Evolutionary conservation across 345 rosid species (phyloP), one percentile per base, ranked within the genome.

Genomic region (Hypericum androsaemum): DNA sequence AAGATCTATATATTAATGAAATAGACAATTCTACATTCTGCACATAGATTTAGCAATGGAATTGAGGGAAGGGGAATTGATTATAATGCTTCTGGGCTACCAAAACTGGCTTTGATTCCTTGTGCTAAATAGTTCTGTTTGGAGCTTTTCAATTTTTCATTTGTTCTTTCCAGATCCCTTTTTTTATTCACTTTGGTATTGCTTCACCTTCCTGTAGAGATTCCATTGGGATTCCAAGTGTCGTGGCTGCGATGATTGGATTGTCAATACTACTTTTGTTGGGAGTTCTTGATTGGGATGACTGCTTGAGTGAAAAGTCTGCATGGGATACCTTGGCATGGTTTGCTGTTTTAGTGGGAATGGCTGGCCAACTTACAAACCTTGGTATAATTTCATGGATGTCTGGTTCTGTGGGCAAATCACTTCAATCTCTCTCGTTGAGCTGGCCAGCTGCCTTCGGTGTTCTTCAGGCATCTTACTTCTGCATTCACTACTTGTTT

Each of bases 271-370:
- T 92, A 41, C 90, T 92, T 45, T 60, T 81, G 43, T 60, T 85
- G 48, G 98, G 98, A 62, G 97, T 88, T 44, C 94, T 92, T 50
- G 83, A 92, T 7, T 92, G 97, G 98, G 87, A 88, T 45, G 98
- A 92, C 58, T 92, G 98, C 70, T 65, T 92, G 17, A 81, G 88
- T 56, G 98, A 92, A 58, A 83, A 88, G 61, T 88, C 99, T 6
- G 97, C 99, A 0, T 92, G 99, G 97, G 97, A 92, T 77, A 88
- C 97, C 5, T 65, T 92, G 69, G 77, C 89, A 50, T 92, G 99
- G 99, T 88, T 88, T 43, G 87, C 97, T 10, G 87, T 88, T 54
- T 71, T 92, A 49, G 95, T 92, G 38, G 95, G 95, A 50, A 83
- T 92, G 99, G 99, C 99, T 5, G 78, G 95, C 43, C 97, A 92